Evolutionary conservation across 2,329 filamentous ascomycete genomes (phyloP).

Genomic region (Fusarium lyarnte): DNA sequence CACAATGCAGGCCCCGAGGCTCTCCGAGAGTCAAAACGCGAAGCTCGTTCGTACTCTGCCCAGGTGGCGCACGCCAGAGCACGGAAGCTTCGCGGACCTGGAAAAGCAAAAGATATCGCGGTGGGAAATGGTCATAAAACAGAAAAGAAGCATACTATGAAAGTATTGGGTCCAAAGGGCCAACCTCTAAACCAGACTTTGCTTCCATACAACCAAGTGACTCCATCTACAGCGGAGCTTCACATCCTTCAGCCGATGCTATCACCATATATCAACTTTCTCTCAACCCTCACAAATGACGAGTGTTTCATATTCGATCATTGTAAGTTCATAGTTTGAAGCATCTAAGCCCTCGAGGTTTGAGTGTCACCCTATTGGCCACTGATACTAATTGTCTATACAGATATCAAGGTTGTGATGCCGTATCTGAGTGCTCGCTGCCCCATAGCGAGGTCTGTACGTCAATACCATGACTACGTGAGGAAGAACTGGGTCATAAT

Average conservation of each 20-base stretch:
- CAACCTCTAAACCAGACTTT: background rate
- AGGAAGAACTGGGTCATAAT: background rate
- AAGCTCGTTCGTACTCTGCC: background rate
- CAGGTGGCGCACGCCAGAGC: background rate
- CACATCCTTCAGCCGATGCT: background rate
- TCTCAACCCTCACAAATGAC: background rate
- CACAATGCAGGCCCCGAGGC: background rate
- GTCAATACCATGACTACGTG: background rate
- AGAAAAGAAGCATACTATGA: accelerated
- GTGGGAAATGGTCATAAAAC: too few relatives aligned
- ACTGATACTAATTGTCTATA: background rate
- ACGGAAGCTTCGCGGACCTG: background rate
- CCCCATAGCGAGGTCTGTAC: background rate
- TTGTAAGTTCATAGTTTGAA: background rate
- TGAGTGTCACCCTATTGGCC: too few relatives aligned
- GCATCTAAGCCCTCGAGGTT: too few relatives aligned
- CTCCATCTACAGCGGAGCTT: too few relatives aligned
- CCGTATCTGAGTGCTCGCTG: background rate
- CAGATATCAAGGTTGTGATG: background rate
- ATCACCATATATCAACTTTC: background rate
- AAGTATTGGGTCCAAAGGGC: accelerated
- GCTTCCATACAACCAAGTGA: background rate
- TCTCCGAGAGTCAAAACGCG: background rate
- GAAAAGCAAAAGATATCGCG: accelerated
- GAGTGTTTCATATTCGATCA: background rate